phyloP scores from a whole-genome alignment of 2,329 filamentous ascomycete species.

The Trichoderma koningii region DNA sequence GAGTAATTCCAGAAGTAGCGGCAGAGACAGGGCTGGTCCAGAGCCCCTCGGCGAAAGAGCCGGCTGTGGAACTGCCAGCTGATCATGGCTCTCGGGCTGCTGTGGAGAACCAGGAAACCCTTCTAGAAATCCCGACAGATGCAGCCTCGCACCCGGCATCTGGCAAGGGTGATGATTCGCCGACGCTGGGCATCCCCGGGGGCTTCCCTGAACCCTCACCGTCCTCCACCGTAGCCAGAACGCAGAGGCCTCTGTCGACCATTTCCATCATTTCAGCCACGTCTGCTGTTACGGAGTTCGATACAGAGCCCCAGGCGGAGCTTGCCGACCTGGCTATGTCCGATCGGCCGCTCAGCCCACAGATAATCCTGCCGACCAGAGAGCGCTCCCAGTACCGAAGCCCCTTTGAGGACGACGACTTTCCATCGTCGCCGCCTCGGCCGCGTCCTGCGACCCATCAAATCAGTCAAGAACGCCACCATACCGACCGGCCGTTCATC shows the following conservation, averaged over 20 bases:
- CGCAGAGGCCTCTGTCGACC: slow-evolving; percentile 58
- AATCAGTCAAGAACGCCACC: neutral
- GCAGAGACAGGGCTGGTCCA: neutral
- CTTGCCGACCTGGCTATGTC: slow-evolving; percentile 44
- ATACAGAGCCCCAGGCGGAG: slow-evolving; percentile 69
- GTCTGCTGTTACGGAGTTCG: slow-evolving; percentile 70
- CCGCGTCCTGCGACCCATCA: slow-evolving; percentile 29
- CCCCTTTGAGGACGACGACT: slow-evolving; percentile 52
- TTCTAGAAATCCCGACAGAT: slow-evolving; percentile 28
- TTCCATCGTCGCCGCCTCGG: slow-evolving; percentile 22
- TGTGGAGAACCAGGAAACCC: slow-evolving; percentile 1
- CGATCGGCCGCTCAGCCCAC: slow-evolving; percentile 38
- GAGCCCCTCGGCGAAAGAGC: neutral
- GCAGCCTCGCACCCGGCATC: slow-evolving; percentile 21
- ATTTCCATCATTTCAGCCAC: slow-evolving; percentile 61
- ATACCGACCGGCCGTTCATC: slow-evolving; percentile 29
- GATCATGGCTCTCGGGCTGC: neutral
- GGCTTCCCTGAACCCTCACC: slow-evolving; percentile 54
- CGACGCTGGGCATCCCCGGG: slow-evolving; percentile 67
- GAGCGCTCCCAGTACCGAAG: slow-evolving; percentile 51
- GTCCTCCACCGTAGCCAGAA: slow-evolving; percentile 40
- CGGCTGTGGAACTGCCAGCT: slow-evolving; percentile 12
- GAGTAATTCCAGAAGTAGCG: slow-evolving; percentile 1
- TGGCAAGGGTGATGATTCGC: slow-evolving; percentile 54
- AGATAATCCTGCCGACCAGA: slow-evolving; percentile 32